Percentiles rank a stretch among this genome's conserved stretches.
These are phyloP conservation scores for Prosopis cineraria DNA, from an alignment of 306 rosid genomes.

Conservation along the genomic window DNA sequence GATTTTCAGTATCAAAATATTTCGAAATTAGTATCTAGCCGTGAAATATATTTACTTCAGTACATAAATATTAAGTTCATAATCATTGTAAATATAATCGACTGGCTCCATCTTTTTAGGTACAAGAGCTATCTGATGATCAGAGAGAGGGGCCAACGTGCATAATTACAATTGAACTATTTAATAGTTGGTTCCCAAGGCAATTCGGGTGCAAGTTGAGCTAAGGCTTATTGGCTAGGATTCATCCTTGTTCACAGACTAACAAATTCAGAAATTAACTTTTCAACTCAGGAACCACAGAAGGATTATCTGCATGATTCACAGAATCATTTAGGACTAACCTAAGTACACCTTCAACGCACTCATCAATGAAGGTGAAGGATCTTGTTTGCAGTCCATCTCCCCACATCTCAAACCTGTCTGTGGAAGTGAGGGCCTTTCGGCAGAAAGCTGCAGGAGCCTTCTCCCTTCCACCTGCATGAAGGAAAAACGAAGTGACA, in stretches of 20 bases:
- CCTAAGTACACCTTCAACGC: constrained; percentile 99
- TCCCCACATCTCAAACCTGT: constrained; percentile 99
- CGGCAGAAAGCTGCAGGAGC: constrained; percentile 99
- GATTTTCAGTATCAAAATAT: not conserved
- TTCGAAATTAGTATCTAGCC: not conserved
- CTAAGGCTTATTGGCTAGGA: not conserved
- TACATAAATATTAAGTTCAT: not conserved
- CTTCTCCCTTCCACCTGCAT: constrained; percentile 93
- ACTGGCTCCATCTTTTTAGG: not conserved
- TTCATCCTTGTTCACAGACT: constrained; percentile 1
- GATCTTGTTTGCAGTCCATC: constrained; percentile 97
- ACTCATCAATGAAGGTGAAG: constrained; percentile 96
- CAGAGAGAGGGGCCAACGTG: not conserved
- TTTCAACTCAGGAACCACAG: not conserved
- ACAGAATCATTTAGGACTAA: constrained; percentile 38
- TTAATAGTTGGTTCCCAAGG: not conserved
- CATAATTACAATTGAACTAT: not conserved
- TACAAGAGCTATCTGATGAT: not conserved
- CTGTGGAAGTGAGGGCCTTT: constrained; percentile 72
- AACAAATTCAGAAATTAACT: not conserved
- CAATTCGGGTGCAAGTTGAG: not conserved
- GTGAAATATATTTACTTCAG: not conserved
- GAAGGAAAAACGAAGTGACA: constrained; percentile 21
- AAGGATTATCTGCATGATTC: constrained; percentile 16
- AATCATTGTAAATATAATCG: not conserved